Conservation (phyloP, 225 moss, liverwort and hornwort species). For the Sphagnum tenellum region DNA sequence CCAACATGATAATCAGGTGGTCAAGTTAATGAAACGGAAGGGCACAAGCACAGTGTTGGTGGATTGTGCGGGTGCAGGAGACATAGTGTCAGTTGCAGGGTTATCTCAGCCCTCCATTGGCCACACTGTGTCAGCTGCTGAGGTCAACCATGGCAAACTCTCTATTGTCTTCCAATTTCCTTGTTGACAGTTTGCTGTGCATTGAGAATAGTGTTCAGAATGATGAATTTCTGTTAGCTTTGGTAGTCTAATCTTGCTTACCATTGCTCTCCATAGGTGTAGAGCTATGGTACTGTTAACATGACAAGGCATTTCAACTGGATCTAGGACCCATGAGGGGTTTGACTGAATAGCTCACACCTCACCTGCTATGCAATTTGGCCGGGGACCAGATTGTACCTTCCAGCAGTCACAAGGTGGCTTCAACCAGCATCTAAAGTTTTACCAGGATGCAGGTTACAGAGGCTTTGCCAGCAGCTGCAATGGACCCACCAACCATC, state of each 20-base stretch:
- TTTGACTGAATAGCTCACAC: too few relatives aligned
- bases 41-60: slow-evolving; percentile 65
- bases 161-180: too few relatives aligned
- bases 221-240: too few relatives aligned
- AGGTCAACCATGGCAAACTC: slow-evolving; percentile 23
- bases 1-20: slow-evolving; percentile 15
- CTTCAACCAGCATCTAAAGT: neutral
- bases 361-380: too few relatives aligned
- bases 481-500: slow-evolving; percentile 93
- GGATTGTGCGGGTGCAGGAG: slow-evolving; percentile 78
- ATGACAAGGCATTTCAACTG: too few relatives aligned
- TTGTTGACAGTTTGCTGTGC: too few relatives aligned
- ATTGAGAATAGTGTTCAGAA: too few relatives aligned
- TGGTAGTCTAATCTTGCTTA: too few relatives aligned
- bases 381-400: too few relatives aligned
- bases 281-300: too few relatives aligned
- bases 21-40: slow-evolving; percentile 93
- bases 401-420: neutral
- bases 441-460: slow-evolving; percentile 14
- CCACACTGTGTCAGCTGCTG: slow-evolving; percentile 71
- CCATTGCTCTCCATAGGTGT: too few relatives aligned
- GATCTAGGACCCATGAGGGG: too few relatives aligned
- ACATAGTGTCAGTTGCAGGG: slow-evolving; percentile 84
- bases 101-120: slow-evolving; percentile 87
- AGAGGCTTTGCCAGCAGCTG: slow-evolving; percentile 87